phyloP scores from a whole-genome alignment of 192 early-diverging fungal genomes.

The Entomortierella lignicola region DNA sequence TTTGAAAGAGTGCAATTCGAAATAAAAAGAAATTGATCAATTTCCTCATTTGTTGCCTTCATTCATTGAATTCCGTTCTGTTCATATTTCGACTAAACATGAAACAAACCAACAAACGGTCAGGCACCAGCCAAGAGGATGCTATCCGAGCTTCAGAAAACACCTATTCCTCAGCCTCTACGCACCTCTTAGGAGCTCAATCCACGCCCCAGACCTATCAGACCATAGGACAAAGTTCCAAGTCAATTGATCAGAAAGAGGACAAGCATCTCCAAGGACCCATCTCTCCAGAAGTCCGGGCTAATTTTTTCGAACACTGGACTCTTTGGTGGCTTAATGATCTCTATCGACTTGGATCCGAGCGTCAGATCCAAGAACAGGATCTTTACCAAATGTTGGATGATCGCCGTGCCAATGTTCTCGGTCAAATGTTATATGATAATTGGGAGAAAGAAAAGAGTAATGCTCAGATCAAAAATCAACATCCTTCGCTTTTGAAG shows the following conservation, averaged over 20 bases:
- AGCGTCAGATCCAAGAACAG: slow-evolving; percentile 30
- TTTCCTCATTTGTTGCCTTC: no score
- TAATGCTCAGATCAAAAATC: neutral
- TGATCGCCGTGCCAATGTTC: slow-evolving; percentile 14
- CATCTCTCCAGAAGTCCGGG: slow-evolving; percentile 35
- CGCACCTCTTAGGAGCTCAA: neutral
- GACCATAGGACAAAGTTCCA: neutral
- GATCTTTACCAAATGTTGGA: slow-evolving; percentile 48
- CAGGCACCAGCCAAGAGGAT: no score
- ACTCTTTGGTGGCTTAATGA: slow-evolving; percentile 44
- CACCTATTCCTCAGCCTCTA: neutral
- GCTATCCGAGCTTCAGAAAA: neutral
- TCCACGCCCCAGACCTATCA: neutral
- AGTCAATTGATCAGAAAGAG: neutral
- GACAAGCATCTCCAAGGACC: slow-evolving; percentile 1
- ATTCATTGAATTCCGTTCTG: neutral
- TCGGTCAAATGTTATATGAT: slow-evolving; percentile 1
- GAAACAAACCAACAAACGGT: neutral
- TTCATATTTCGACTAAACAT: neutral
- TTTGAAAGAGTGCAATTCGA: no score
- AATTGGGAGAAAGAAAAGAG: slow-evolving; percentile 17
- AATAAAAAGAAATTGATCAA: neutral
- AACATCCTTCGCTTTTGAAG: slow-evolving; percentile 13
- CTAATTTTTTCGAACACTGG: slow-evolving; percentile 15
- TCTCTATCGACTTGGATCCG: slow-evolving; percentile 37